Conservation (phyloP, 2,329 filamentous ascomycete genomes). For the Colletotrichum trifolii region DNA sequence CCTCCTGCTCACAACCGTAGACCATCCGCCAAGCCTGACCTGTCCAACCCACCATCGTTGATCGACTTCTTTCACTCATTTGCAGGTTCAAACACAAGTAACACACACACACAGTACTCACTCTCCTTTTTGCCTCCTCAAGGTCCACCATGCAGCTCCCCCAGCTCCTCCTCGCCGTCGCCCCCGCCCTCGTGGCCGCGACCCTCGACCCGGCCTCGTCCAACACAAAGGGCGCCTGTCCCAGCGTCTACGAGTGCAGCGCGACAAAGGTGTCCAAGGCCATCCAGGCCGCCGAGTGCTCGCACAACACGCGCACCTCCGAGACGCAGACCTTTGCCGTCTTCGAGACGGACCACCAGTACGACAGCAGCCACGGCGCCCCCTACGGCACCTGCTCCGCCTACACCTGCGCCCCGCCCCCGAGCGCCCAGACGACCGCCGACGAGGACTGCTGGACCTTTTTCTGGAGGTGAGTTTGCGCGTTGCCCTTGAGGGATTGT, state of each 20-base stretch:
- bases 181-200: conserved; percentile 26
- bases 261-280: conserved; percentile 32
- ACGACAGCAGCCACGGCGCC: conserved; percentile 24
- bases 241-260: conserved; percentile 28
- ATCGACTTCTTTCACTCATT: background rate
- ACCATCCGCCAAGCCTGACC: no score
- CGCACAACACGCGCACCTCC: conserved; percentile 32
- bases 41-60: background rate
- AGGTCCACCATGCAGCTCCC: conserved; percentile 16
- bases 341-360: conserved; percentile 34
- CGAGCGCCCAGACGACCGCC: conserved; percentile 17
- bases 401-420: conserved; percentile 24
- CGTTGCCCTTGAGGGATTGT: background rate
- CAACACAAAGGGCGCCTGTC: conserved; percentile 34
- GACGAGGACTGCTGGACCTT: conserved; percentile 34
- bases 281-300: conserved; percentile 37
- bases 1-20: no score
- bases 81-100: background rate
- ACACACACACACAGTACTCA: background rate
- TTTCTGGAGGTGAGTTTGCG: conserved; percentile 33
- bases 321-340: conserved; percentile 34
- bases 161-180: conserved; percentile 20
- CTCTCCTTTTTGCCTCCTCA: no score
- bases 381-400: conserved; percentile 35
- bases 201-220: conserved; percentile 33